These are phyloP conservation scores for Protea cynaroides DNA, from an alignment of 164 flowering plant species.

Conservation along the genomic window DNA sequence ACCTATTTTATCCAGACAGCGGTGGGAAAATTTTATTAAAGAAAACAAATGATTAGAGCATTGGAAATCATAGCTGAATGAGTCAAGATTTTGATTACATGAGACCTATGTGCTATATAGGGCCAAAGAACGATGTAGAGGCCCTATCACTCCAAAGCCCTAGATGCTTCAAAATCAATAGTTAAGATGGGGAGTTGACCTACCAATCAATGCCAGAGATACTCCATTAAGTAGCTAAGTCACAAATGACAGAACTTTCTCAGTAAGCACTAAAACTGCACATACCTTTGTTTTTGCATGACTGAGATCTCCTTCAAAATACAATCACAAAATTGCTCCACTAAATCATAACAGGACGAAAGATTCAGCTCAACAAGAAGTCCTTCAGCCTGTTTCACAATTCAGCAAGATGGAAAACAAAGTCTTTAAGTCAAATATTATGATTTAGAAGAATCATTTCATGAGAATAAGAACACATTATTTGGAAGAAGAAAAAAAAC, in stretches of 20 bases:
- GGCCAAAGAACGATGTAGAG: too few species aligned
- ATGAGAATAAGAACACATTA: not conserved
- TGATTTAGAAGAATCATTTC: not conserved
- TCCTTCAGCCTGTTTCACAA: constrained; percentile 51
- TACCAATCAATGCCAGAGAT: too few species aligned
- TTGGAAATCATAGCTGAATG: too few species aligned
- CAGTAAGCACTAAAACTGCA: not conserved
- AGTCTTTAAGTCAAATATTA: not conserved
- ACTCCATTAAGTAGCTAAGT: too few species aligned
- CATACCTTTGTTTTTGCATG: constrained; percentile 47
- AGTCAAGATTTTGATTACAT: too few species aligned
- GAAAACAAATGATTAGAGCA: too few species aligned
- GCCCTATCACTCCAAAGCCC: too few species aligned
- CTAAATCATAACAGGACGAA: constrained; percentile 28
- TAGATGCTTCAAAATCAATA: too few species aligned
- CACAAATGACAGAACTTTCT: not conserved
- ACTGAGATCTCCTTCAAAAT: constrained; percentile 21
- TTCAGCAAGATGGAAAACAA: not conserved
- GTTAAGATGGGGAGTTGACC: too few species aligned
- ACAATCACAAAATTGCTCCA: constrained; percentile 26
- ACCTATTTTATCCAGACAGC: too few species aligned
- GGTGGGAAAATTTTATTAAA: too few species aligned
- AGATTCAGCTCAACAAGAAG: constrained; percentile 27
- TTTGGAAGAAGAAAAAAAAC: not conserved
- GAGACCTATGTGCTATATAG: too few species aligned